Evolutionary conservation across 441 rosid species (phyloP), one percentile per base, ranked within the genome.

Genomic region (Eutrema salsugineum): DNA sequence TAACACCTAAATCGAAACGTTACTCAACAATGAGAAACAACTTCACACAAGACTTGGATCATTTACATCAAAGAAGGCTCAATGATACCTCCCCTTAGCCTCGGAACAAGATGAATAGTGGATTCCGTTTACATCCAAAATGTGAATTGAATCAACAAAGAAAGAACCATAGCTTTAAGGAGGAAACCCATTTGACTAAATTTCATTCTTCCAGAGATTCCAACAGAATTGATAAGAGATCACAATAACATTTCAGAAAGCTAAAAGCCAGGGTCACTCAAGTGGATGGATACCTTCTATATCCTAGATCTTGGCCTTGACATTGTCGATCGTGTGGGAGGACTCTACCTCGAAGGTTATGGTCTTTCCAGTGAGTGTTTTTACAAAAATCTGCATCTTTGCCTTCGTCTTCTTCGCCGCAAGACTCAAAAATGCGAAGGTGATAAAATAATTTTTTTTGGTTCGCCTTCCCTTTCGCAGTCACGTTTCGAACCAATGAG

Each of bases 341-440:
- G 88, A 84, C 90, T 88, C 90, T 16, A 86, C 92, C 81, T 85
- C 90, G 77, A 87, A 87, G 15, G 92, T 87, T 8, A 87, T 87
- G 71, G 97, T 93, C 86, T 91, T 93, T 4, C 98, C 98, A 0
- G 97, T 93, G 5, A 93, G 89, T 65, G 98, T 91, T 79, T 89
- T 93, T 77, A 91, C 98, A 79, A 94, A 94, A 2, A 94, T 93
- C 95, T 94, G 98, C 96, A 94, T 91, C 80, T 79, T 80, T 84
- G 83, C 83, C 62, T 79, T 76, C 11, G 1, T 56, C 35, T 38
- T 5, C 60, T 33, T 61, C 58, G 69, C 73, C 58, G 73, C 19
- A 61, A 53, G 14, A 35, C 17, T 27, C 35, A 5, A 62, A 67
- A 75, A 35, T 8, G 35, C 35, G 3, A 0, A 0, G 0, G 0